phyloP scores from a whole-genome alignment of 805 yeast genomes.

The Sugiyamaella qingdaonensis region DNA sequence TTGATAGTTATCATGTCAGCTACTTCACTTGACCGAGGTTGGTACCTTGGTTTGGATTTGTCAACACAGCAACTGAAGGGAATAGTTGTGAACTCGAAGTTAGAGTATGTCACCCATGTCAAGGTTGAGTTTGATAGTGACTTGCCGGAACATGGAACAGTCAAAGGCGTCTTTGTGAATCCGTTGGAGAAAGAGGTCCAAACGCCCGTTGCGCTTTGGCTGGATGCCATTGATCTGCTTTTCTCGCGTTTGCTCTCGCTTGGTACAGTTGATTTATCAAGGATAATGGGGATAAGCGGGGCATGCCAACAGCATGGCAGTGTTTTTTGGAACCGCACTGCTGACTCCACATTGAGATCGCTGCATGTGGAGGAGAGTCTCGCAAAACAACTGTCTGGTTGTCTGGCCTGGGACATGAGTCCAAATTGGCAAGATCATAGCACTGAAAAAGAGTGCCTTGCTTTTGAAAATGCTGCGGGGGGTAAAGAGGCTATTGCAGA shows the following conservation, averaged over 20 bases:
- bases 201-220: conserved; percentile 88
- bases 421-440: conserved; percentile 97
- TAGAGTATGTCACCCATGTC: conserved; percentile 53
- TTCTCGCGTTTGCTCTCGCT: conserved; percentile 47
- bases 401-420: conserved; percentile 50
- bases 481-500: conserved; percentile 57
- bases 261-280: conserved; percentile 48
- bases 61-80: conserved; percentile 88
- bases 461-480: conserved; percentile 58
- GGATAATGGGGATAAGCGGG: conserved; percentile 68
- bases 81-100: conserved; percentile 52
- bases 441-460: conserved; percentile 62
- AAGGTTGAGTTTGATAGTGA: conserved; percentile 70
- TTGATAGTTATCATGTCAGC: background rate
- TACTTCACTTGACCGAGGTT: background rate
- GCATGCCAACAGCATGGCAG: conserved; percentile 94
- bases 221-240: conserved; percentile 71
- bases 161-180: conserved; percentile 64
- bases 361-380: background rate
- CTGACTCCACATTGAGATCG: conserved; percentile 42
- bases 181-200: conserved; percentile 56
- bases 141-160: conserved; percentile 56
- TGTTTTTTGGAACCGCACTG: conserved; percentile 64
- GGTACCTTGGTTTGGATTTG: conserved; percentile 63
- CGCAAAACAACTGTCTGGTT: conserved; percentile 36